Percentiles rank a stretch among this genome's conserved stretches.
Conservation (phyloP, 805 yeast species). For the Candida krabiensis region DNA sequence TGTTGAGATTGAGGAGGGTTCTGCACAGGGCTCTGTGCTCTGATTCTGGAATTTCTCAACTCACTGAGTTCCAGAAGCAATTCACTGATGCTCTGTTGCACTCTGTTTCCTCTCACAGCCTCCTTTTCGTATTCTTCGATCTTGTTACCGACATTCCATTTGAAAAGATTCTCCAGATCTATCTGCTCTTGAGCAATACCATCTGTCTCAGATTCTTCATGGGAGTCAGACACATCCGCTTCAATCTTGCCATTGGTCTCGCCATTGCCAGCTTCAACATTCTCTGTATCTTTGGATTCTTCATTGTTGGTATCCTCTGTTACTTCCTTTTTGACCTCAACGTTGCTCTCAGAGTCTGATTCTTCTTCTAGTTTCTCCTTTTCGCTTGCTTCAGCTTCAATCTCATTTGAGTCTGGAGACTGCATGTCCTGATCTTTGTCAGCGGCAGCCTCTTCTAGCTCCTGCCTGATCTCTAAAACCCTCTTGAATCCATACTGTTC, state of each 20-base stretch:
- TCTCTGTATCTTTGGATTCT: slow-evolving; percentile 1
- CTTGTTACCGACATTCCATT: slow-evolving; percentile 27
- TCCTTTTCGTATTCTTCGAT: slow-evolving; percentile 27
- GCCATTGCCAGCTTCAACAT: slow-evolving; percentile 3
- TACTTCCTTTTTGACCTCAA: slow-evolving; percentile 3
- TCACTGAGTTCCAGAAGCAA: slow-evolving; percentile 49
- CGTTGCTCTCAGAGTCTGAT: slow-evolving; percentile 6
- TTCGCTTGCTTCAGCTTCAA: slow-evolving; percentile 1
- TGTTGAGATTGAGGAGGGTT: slow-evolving; percentile 8
- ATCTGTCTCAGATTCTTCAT: slow-evolving; percentile 7
- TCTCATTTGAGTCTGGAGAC: not conserved
- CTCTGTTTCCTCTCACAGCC: slow-evolving; percentile 19
- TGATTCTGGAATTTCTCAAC: slow-evolving; percentile 46
- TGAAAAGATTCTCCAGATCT: slow-evolving; percentile 28
- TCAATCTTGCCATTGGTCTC: slow-evolving; percentile 4
- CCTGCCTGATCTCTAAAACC: slow-evolving; percentile 23
- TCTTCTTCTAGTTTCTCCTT: slow-evolving; percentile 1
- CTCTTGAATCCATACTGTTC: slow-evolving; percentile 51
- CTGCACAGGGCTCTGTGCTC: slow-evolving; percentile 11
- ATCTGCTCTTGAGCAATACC: slow-evolving; percentile 9
- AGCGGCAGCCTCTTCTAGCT: slow-evolving; percentile 11
- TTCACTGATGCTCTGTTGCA: slow-evolving; percentile 41
- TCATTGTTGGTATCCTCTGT: slow-evolving; percentile 1
- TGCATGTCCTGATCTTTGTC: slow-evolving; percentile 1
- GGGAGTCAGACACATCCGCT: not conserved